phyloP scores from a whole-genome alignment of 108 stramenopile species.

The Stephanodiscus minutulus region DNA sequence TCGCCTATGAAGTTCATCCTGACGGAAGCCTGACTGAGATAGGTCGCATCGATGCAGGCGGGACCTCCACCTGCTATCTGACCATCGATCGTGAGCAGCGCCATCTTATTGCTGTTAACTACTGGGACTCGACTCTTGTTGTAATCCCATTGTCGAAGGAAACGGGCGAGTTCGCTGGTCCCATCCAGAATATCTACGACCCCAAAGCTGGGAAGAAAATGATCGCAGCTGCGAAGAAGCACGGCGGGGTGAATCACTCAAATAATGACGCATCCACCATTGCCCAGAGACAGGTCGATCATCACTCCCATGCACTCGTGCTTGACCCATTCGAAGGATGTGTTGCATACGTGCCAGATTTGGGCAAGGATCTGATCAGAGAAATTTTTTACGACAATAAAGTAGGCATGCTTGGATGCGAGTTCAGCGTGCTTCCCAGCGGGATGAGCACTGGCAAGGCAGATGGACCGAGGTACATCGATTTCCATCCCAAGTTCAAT shows the following conservation, averaged over 20 bases:
- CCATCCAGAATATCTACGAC: slow-evolving; percentile 44
- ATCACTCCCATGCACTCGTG: slow-evolving; percentile 94
- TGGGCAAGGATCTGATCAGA: slow-evolving; percentile 89
- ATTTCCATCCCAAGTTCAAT: slow-evolving; percentile 88
- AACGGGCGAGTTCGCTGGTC: slow-evolving; percentile 72
- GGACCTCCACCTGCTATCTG: slow-evolving; percentile 94
- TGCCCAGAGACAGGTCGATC: slow-evolving; percentile 88
- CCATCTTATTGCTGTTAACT: slow-evolving; percentile 91
- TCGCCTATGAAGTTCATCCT: slow-evolving; percentile 69
- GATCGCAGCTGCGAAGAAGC: slow-evolving; percentile 63
- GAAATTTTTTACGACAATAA: slow-evolving; percentile 77
- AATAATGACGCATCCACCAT: slow-evolving; percentile 85
- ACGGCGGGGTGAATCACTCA: slow-evolving; percentile 86
- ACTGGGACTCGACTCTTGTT: slow-evolving; percentile 91
- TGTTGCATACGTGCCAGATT: slow-evolving; percentile 84
- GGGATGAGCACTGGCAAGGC: slow-evolving; percentile 83
- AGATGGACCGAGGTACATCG: slow-evolving; percentile 91
- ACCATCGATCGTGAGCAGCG: slow-evolving; percentile 82
- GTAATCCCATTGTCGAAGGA: slow-evolving; percentile 77
- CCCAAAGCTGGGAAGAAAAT: slow-evolving; percentile 62
- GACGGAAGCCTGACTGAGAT: slow-evolving; percentile 74
- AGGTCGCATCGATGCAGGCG: slow-evolving; percentile 76
- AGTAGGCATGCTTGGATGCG: slow-evolving; percentile 61
- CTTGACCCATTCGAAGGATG: slow-evolving; percentile 91
- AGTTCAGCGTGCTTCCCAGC: slow-evolving; percentile 75